phyloP scores from a whole-genome alignment of 441 rosid genomes.

The Pelargonium myrrhifolium region DNA sequence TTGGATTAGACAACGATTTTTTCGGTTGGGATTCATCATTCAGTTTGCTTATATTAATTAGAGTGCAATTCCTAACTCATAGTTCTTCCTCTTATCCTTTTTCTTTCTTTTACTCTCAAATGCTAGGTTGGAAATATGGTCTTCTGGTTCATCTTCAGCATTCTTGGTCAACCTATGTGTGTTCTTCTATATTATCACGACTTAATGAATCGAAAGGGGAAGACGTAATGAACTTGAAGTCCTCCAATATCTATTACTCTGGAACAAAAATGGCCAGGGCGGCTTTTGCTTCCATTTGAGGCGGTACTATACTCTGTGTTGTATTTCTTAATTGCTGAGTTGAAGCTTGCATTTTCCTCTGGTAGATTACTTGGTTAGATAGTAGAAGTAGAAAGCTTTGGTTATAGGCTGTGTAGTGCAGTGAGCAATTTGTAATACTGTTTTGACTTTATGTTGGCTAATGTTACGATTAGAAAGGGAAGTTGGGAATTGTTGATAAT shows the following conservation, averaged over 20 bases:
- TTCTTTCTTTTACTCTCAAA: not conserved
- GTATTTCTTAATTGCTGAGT: too few relatives aligned
- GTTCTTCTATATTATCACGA: conserved; percentile 90
- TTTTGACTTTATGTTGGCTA: not conserved
- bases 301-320: too few relatives aligned
- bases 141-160: conserved; percentile 92
- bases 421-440: too few relatives aligned
- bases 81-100: not conserved
- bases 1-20: too few relatives aligned
- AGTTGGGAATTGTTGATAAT: not conserved
- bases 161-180: conserved; percentile 95
- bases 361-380: too few relatives aligned
- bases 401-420: too few relatives aligned
- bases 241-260: not conserved
- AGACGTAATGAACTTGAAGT: conserved; percentile 19
- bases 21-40: too few relatives aligned
- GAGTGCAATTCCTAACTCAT: not conserved
- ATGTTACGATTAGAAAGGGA: not conserved
- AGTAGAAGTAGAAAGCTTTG: too few relatives aligned
- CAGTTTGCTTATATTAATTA: not conserved
- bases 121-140: conserved; percentile 90
- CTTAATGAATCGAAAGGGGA: conserved; percentile 75
- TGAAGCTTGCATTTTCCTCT: too few relatives aligned
- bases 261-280: not conserved
- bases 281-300: conserved; percentile 11